A percentile compares a stretch with the other conserved stretches of the same genome.
Evolutionary conservation across 306 rosid genomes (phyloP).

Genomic region (Rosa persica): DNA sequence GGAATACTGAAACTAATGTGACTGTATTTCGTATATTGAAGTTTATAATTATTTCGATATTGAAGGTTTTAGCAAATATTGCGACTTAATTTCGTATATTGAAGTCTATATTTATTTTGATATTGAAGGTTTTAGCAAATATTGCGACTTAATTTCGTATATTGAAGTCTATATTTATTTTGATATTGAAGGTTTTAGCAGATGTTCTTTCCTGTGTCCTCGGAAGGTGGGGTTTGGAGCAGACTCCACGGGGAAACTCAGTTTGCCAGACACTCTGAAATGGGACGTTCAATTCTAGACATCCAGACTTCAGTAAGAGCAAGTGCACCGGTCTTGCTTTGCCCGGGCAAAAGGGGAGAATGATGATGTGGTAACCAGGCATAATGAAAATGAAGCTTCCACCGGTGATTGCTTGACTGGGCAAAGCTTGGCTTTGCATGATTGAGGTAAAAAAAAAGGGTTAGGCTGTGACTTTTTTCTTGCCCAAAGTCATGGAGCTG

Average conservation of each 20-base stretch:
- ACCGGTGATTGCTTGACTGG: no score
- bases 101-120: neutral
- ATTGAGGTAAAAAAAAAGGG: no score
- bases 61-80: neutral
- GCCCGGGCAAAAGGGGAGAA: no score
- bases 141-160: neutral
- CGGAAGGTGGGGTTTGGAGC: neutral
- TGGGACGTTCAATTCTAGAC: neutral
- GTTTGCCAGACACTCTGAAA: neutral
- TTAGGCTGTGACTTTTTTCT: no score
- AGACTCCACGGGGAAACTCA: neutral
- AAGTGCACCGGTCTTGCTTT: no score
- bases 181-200: neutral
- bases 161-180: neutral
- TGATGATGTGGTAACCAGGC: no score
- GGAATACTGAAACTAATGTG: neutral
- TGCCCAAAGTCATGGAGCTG: no score
- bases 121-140: neutral
- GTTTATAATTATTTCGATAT: neutral
- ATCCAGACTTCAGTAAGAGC: no score
- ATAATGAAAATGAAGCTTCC: no score
- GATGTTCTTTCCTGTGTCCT: slow-evolving; percentile 6
- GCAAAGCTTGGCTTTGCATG: no score
- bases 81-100: neutral
- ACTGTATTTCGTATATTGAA: neutral